Base-by-base conservation (phyloP, 2,329 filamentous ascomycete species). In the Paramyrothecium roridum region DNA sequence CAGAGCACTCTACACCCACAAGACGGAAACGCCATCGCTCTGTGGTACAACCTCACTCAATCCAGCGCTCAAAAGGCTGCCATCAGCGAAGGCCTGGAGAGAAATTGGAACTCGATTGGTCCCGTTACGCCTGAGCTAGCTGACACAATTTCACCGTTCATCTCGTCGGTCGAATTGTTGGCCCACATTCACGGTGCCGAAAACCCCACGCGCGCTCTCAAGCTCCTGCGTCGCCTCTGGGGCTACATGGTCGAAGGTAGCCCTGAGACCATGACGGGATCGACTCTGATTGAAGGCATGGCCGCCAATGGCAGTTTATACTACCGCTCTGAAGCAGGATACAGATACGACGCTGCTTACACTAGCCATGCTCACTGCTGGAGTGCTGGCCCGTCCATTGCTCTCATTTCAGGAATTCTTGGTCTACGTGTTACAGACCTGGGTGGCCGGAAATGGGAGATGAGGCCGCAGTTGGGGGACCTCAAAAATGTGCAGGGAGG, bases 21-120 rank as follows among this genome's bases (percentile, higher is more conserved):
- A 63, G 77, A 79, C 53, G 77, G 76, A 17, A 80, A 80, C 58
- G 74, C 74, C 57, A 74, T 81, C 67, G 76, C 77, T 3, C 66
- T 81, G 1, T 50, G 48, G 48, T 50, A 50, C n/a, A 33, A 50
- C 16, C 48, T 50, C 21, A 50, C 48, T 8, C 22, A 23, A 16
- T 50, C 48, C 13, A 23, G 13, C 3, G 23, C 21, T 6, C 48
- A 50, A n/a, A 23, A 16, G 52, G 63, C 30, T 70, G 7, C 56
- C 37, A 43, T 69, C 51, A 64, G 61, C 47, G 22, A 34, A 4
- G 56, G 54, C 0, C 56, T 69, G 0, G 59, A 56, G 2, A 30
- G 56, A 8, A 66, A 63, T 55, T 69, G 66, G 66, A 67, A 63
- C 21, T 56, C 58, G 16, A 61, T 69, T 52, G 68, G 68, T 3